Conservation (phyloP, 2,329 filamentous ascomycete species). For the Diaporthe aspalathi region DNA sequence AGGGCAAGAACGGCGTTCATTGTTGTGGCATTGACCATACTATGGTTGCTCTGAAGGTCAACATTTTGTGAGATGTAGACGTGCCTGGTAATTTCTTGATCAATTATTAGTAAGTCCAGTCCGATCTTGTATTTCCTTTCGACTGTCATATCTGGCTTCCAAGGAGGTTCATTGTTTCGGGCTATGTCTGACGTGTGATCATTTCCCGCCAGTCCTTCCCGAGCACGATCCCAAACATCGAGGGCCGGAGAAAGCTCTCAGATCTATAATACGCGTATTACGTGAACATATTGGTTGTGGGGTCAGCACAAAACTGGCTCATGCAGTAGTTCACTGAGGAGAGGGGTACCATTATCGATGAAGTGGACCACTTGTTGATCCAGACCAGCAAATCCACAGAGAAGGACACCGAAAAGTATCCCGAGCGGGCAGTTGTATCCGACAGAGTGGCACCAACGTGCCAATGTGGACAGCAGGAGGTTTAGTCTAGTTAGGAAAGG, state of each 20-base stretch:
- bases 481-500: not conserved
- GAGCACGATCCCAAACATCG: not conserved
- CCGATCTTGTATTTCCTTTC: not conserved
- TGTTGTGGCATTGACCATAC: too few species aligned
- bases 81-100: too few species aligned
- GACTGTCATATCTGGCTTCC: not conserved
- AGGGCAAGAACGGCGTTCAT: too few species aligned
- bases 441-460: not conserved
- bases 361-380: not conserved
- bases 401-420: not conserved
- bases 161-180: not conserved
- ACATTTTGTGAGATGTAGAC: not conserved
- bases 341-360: slow-evolving; percentile 8
- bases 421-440: slow-evolving; percentile 13
- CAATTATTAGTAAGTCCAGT: not conserved
- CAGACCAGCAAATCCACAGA: slow-evolving; percentile 7
- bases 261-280: slow-evolving; percentile 17
- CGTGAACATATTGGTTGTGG: not conserved
- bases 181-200: not conserved
- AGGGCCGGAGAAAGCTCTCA: not conserved
- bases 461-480: not conserved
- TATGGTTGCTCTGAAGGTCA: too few species aligned
- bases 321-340: not conserved
- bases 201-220: not conserved
- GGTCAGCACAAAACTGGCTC: not conserved